phyloP scores from a whole-genome alignment of 331 rosid species.

The Malus hybrid region DNA sequence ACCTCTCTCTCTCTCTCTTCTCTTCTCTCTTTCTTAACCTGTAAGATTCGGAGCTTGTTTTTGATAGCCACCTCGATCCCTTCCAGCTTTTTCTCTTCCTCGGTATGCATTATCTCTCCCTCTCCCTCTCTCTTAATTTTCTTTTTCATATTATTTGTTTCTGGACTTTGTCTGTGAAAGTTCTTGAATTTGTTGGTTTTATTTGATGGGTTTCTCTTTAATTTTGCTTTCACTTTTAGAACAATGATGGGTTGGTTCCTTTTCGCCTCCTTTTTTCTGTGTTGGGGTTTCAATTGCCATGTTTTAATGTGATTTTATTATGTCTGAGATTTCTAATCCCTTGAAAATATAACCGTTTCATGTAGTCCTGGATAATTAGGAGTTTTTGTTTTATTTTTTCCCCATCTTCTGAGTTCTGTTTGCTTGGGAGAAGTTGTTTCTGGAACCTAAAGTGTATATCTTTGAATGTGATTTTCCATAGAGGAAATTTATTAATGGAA shows the following conservation, averaged over 20 bases:
- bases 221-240: background rate
- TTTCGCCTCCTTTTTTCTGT: background rate
- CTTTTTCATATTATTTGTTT: background rate
- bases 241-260: background rate
- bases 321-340: background rate
- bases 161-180: background rate
- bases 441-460: background rate
- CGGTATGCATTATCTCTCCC: constrained; percentile 19
- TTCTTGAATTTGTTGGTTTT: background rate
- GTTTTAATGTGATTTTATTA: background rate
- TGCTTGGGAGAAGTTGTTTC: background rate
- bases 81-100: background rate
- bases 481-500: background rate
- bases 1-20: background rate
- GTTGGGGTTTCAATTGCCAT: background rate
- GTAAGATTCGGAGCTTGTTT: background rate
- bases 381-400: too few species aligned
- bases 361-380: background rate
- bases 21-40: background rate
- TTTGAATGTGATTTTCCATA: background rate
- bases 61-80: constrained; percentile 2
- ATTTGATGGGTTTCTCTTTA: background rate
- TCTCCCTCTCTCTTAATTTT: background rate
- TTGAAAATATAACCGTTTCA: background rate
- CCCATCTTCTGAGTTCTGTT: background rate